Evolutionary conservation across 2,329 filamentous ascomycete genomes (phyloP), one percentile per base, ranked within the genome.

Genomic region (Pseudopyricularia javanii): DNA sequence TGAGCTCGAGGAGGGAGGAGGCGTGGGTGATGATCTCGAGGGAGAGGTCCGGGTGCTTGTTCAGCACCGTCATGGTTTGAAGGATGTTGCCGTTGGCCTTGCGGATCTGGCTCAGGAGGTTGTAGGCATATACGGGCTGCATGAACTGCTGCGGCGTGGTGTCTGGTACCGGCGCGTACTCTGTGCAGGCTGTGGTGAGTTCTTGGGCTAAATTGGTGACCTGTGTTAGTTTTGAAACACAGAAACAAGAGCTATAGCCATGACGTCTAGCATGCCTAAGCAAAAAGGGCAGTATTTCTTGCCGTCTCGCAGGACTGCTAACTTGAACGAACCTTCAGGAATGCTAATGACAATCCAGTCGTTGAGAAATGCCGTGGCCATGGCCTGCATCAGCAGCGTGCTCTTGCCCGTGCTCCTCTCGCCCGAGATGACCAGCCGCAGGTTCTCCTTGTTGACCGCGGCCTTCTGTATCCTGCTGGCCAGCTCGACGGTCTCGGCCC

Each of bases 301-400:
- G n/a, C n/a, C n/a, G n/a, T 30, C 28, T 9, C 28, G 28, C 28
- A 30, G 9, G 28, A 28, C 9, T 0, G 7, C 24, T 12, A 15
- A 15, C 11, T 7, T 45, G 5, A 6, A 50, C 49, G 61, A 74
- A 94, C 91, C 86, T 71, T 98, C 90, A 35, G 93, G 91, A 51
- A 97, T 77, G 63, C 88, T 85, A 54, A 98, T 76, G 48, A 97
- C 90, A 47, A 95, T 76, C 89, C 91, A 97, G 28, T 86, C 78
- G 66, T 89, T 88, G 62, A 91, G 66, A 59, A 91, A 83, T 1
- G 82, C 91, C 68, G 91, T 84, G 17, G 86, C 74, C 78, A 94
- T 81, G 37, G 86, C 86, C 70, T 97, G 91, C 47, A 95, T 73
- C 62, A 94, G 68, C 62, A 95, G 70, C 60, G 93, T 81, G 65